phyloP scores from a whole-genome alignment of 2,329 filamentous ascomycete genomes.

The Cercospora berteroae region DNA sequence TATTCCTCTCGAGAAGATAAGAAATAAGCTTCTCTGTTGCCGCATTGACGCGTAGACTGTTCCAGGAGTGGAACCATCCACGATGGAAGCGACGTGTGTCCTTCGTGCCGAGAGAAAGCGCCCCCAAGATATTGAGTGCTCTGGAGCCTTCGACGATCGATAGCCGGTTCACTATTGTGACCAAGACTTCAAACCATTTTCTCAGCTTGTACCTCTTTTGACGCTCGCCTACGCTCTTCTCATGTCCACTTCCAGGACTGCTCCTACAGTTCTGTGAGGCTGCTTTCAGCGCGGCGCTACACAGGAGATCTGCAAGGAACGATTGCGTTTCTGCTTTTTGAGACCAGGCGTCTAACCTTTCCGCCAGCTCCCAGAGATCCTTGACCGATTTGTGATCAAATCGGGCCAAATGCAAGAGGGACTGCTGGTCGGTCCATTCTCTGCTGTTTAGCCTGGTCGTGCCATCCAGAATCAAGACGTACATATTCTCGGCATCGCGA shows the following conservation, averaged over 20 bases:
- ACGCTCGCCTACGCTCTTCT: neutral
- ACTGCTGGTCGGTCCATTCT: neutral
- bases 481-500: neutral
- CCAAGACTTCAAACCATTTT: neutral
- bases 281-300: neutral
- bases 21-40: neutral
- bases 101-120: neutral
- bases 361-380: neutral
- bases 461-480: neutral
- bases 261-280: neutral
- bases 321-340: neutral
- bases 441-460: neutral
- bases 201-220: neutral
- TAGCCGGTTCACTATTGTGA: neutral
- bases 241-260: neutral
- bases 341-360: neutral
- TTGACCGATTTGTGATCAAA: neutral
- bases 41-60: neutral
- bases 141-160: neutral
- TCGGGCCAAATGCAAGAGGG: neutral
- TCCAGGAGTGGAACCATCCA: neutral
- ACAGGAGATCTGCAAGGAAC: neutral
- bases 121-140: neutral
- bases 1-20: neutral
- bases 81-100: neutral